Base-by-base conservation (phyloP, 495 filamentous ascomycete species). In the Xylaria acuta region DNA sequence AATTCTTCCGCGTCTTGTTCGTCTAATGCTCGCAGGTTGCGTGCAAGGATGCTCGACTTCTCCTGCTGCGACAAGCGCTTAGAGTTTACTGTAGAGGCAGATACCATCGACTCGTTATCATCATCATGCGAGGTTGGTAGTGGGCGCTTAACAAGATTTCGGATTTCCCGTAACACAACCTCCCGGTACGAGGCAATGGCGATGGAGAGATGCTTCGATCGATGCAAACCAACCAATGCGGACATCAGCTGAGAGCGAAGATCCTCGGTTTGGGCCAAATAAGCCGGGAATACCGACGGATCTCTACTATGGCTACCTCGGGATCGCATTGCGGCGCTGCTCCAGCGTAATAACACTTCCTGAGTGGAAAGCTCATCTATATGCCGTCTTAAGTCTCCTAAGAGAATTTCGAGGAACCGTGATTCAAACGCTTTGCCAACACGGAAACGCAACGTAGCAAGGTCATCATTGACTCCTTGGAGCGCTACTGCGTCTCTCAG, bases 101-200 rank as follows among this genome's bases (percentile, higher is more conserved):
- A 99, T 78, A 95, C 90, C 81, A 94, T 89, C 2, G 94, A 97
- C 77, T 97, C 94, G 68, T 90, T 92, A 75, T 98, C 96, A 76
- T 98, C 95, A 67, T 97, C 95, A 76, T 89, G 95, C 43, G 94
- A 96, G 74, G 92, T 96, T 5, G 96, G 96, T 60, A 99, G 86
- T 38, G 94, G 91, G 68, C 90, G 87, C 47, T 94, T 91, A 59
- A 99, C 96, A 27, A 98, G 85, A 27, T 87, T 90, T 73, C 95
- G 93, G 77, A 98, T 91, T 82, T 98, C 96, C 25, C 92, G 90
- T 63, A 97, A 82, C 18, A 95, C 88, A 0, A 93, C 90, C n/a
- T 95, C 95, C 72, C 94, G 90, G 81, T 97, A 98, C 1, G 93
- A 90, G 22, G 92, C 88, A 16, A 94, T 91, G 36, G 96, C 96